Percentiles rank a stretch among this genome's conserved stretches.
These are phyloP conservation scores for Salvia splendens DNA, from an alignment of 257 asterid genomes.

Conservation along the genomic window DNA sequence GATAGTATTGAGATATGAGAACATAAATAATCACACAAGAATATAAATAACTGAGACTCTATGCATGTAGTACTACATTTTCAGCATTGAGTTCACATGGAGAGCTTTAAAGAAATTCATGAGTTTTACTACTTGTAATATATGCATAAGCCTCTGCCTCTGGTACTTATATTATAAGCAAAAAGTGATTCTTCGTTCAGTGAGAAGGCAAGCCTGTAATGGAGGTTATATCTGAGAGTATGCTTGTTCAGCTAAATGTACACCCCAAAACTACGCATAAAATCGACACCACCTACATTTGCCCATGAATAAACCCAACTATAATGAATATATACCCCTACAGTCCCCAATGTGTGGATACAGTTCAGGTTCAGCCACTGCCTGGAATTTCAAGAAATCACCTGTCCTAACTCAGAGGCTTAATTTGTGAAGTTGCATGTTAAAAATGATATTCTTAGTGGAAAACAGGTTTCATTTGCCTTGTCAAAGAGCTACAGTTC, in stretches of 20 bases:
- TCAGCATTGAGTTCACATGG: background rate
- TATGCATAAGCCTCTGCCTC: background rate
- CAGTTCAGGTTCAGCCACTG: background rate
- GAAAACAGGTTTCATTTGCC: background rate
- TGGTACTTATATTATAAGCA: background rate
- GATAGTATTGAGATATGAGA: background rate
- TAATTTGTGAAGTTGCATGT: background rate
- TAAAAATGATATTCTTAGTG: background rate
- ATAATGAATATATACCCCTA: background rate
- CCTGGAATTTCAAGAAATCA: background rate
- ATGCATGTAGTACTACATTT: too few species aligned
- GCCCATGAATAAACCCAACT: background rate
- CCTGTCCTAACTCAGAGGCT: background rate
- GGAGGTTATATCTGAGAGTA: background rate
- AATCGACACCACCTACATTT: background rate
- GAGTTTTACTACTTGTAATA: background rate
- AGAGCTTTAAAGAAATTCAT: background rate
- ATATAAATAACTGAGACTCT: background rate
- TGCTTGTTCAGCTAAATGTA: background rate
- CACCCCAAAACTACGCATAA: background rate
- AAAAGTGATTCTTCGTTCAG: conserved; percentile 4
- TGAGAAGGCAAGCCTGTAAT: background rate
- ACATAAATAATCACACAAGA: background rate
- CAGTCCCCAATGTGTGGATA: background rate
- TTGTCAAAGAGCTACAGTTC: too few species aligned